A percentile compares a stretch with the other conserved stretches of the same genome.
phyloP scores from a whole-genome alignment of 2,329 filamentous ascomycete species.

The Phoma sp. region DNA sequence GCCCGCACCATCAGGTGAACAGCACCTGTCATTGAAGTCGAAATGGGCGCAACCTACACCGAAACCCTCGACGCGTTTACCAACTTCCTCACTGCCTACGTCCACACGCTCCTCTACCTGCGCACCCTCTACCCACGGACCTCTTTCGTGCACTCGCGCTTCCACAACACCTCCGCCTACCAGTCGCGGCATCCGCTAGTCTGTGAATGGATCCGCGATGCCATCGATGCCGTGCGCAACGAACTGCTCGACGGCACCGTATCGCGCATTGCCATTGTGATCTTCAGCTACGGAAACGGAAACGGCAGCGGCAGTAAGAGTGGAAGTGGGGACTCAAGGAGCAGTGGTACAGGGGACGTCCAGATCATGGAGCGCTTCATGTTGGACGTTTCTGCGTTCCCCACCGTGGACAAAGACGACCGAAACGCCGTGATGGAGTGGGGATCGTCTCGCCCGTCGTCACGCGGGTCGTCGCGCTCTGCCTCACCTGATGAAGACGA shows the following conservation, averaged over 20 bases:
- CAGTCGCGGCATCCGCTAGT: constrained; percentile 87
- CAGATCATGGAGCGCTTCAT: constrained; percentile 67
- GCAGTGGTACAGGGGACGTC: constrained; percentile 36
- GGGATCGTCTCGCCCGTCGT: constrained; percentile 22
- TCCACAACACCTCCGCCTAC: constrained; percentile 83
- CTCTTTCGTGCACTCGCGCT: constrained; percentile 80
- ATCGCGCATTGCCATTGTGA: constrained; percentile 63
- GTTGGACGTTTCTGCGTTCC: constrained; percentile 66
- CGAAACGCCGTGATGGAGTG: constrained; percentile 61
- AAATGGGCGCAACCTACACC: constrained; percentile 35
- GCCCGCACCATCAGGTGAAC: background rate
- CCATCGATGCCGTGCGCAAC: constrained; percentile 72
- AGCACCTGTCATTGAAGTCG: too few relatives aligned
- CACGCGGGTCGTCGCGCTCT: constrained; percentile 1
- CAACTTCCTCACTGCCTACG: constrained; percentile 80
- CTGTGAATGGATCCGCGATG: constrained; percentile 84
- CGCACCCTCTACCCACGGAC: constrained; percentile 78
- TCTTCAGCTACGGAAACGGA: constrained; percentile 55
- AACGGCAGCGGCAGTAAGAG: constrained; percentile 28
- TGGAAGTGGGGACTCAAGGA: background rate
- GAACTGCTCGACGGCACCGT: constrained; percentile 70
- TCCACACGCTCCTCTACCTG: constrained; percentile 87
- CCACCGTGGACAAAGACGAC: constrained; percentile 56
- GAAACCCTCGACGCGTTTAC: constrained; percentile 73
- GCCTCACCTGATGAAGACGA: constrained; percentile 5